Conservation (phyloP, 345 rosid genomes). For the rapeseed (Brassica napus) region Da-Ae NC_063449.1:29093001-29093500, state of each 20-base stretch:
- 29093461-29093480: slow-evolving; percentile 58
- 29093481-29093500: slow-evolving; percentile 86
- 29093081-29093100: slow-evolving; percentile 73
- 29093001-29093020: slow-evolving; percentile 10
- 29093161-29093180: neutral
- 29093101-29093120: slow-evolving; percentile 92
- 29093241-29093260: slow-evolving; percentile 1
- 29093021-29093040: slow-evolving; percentile 4
- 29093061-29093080: slow-evolving; percentile 1
- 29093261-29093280: neutral
- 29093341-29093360: slow-evolving; percentile 13
- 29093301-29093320: slow-evolving; percentile 19
- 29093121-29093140: slow-evolving; percentile 97
- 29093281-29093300: neutral
- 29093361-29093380: slow-evolving; percentile 3
- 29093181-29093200: neutral
- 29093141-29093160: slow-evolving; percentile 58
- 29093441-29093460: slow-evolving; percentile 17
- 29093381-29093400: neutral
- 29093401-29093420: slow-evolving; percentile 10
- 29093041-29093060: neutral
- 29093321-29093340: slow-evolving; percentile 1
- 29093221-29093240: neutral
- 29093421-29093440: slow-evolving; percentile 6
- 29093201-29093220: slow-evolving; percentile 17